Conservation (phyloP, 169 alveolate species). For the Cryptosporidium canis region DNA sequence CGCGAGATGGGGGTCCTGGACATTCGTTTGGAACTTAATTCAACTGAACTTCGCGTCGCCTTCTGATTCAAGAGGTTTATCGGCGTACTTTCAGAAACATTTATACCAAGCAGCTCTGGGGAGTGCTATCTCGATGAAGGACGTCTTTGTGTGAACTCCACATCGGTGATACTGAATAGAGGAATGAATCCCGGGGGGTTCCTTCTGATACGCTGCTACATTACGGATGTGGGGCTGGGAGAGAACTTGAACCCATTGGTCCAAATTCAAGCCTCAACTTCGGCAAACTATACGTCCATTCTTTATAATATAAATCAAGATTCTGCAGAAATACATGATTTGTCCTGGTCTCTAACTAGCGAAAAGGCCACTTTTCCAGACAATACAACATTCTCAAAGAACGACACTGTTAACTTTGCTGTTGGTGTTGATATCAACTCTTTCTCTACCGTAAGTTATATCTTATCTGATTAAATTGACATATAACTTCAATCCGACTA, state of each 20-base stretch:
- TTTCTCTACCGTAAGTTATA: constrained; percentile 48
- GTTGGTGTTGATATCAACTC: constrained; percentile 52
- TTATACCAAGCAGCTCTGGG: background rate
- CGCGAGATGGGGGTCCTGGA: background rate
- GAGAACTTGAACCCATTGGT: constrained; percentile 16
- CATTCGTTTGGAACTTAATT: background rate
- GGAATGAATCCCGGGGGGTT: constrained; percentile 70
- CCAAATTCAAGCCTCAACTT: constrained; percentile 60
- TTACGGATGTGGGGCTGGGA: constrained; percentile 14
- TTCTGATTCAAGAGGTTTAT: background rate
- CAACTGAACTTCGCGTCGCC: no score
- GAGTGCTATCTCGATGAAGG: constrained; percentile 54
- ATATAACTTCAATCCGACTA: background rate
- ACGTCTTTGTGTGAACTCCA: constrained; percentile 38
- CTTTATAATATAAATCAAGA: constrained; percentile 41
- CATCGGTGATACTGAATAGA: constrained; percentile 32
- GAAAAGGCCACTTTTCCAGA: constrained; percentile 11
- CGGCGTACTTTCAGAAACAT: background rate
- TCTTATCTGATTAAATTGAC: background rate
- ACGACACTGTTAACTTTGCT: constrained; percentile 46
- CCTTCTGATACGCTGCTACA: constrained; percentile 1
- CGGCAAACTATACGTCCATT: constrained; percentile 8
- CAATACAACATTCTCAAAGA: constrained; percentile 5
- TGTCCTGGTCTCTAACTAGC: constrained; percentile 42
- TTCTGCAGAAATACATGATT: constrained; percentile 37